Evolutionary conservation across 2,329 filamentous ascomycete species (phyloP).

Genomic region (Hirsutella thompsonii): DNA sequence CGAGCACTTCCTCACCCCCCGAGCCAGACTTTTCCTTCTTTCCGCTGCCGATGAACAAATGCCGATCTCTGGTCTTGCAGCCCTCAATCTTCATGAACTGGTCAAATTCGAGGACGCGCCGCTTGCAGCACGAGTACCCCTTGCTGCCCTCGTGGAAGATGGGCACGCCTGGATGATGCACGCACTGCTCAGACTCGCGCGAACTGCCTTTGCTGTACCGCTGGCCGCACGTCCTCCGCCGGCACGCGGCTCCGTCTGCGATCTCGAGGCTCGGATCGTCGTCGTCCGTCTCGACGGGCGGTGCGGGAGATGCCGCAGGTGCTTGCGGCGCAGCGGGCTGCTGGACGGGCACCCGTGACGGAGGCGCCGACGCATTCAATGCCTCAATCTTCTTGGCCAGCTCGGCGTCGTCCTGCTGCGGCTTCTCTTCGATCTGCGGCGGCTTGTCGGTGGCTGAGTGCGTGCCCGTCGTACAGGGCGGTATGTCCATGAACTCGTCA

Average conservation of each 20-base stretch:
- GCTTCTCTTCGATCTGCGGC: slow-evolving; percentile 47
- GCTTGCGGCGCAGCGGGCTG: slow-evolving; percentile 31
- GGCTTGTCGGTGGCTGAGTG: slow-evolving; percentile 77
- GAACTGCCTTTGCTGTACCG: slow-evolving; percentile 47
- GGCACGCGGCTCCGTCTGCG: slow-evolving; percentile 61
- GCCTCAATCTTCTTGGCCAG: slow-evolving; percentile 38
- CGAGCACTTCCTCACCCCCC: slow-evolving; percentile 59
- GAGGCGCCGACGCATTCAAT: slow-evolving; percentile 26
- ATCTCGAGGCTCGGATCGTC: slow-evolving; percentile 69
- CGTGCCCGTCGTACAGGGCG: slow-evolving; percentile 83
- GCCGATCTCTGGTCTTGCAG: slow-evolving; percentile 67
- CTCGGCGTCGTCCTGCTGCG: slow-evolving; percentile 26
- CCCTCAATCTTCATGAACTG: slow-evolving; percentile 95
- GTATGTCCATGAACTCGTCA: slow-evolving; percentile 90
- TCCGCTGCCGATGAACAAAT: slow-evolving; percentile 74
- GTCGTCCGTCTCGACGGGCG: slow-evolving; percentile 71
- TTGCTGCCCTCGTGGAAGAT: slow-evolving; percentile 98
- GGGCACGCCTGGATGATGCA: slow-evolving; percentile 78
- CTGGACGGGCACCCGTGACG: slow-evolving; percentile 24
- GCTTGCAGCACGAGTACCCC: slow-evolving; percentile 94
- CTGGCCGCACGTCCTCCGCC: slow-evolving; percentile 60
- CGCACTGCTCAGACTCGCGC: slow-evolving; percentile 63
- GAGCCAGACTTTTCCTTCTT: slow-evolving; percentile 41
- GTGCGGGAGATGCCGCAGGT: slow-evolving; percentile 42
- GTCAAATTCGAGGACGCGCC: slow-evolving; percentile 89